Percentiles rank a stretch among this genome's conserved stretches.
These are phyloP conservation scores for Zea luxurians DNA, from an alignment of 176 grass and related monocot genomes.

Conservation along the genomic window DNA sequence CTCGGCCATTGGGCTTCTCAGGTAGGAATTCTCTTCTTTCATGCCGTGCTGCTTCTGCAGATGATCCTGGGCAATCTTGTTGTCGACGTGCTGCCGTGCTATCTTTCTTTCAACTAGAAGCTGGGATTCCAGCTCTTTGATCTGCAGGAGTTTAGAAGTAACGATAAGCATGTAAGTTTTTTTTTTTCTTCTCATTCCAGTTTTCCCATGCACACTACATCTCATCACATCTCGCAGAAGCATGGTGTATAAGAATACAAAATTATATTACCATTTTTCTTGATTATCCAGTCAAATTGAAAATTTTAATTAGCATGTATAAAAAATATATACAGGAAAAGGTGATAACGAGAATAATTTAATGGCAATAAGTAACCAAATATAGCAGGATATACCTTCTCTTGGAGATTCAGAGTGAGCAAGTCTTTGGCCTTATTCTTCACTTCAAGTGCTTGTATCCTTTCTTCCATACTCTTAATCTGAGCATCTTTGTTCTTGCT, in stretches of 20 bases:
- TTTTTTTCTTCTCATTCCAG: neutral
- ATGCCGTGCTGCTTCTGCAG: conserved; percentile 52
- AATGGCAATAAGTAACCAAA: neutral
- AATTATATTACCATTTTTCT: neutral
- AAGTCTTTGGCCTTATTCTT: conserved; percentile 86
- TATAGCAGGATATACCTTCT: conserved; percentile 52
- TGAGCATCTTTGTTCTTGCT: conserved; percentile 77
- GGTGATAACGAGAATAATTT: neutral
- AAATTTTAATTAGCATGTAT: neutral
- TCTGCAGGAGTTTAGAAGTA: conserved; percentile 38
- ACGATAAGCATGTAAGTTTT: neutral
- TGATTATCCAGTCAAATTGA: neutral
- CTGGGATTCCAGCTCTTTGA: conserved; percentile 92
- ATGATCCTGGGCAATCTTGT: conserved; percentile 85
- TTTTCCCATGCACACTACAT: neutral
- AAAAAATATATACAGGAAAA: neutral
- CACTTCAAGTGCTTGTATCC: conserved; percentile 73
- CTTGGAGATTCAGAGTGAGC: conserved; percentile 75
- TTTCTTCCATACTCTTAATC: conserved; percentile 81
- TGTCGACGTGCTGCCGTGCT: conserved; percentile 85
- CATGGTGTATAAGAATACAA: neutral
- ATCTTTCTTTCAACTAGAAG: conserved; percentile 87
- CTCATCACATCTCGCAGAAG: neutral
- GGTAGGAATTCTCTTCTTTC: conserved; percentile 43
- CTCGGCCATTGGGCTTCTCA: conserved; percentile 52